Conservation (phyloP, 202 grass and related monocot species). For the Panicum hallii region DNA sequence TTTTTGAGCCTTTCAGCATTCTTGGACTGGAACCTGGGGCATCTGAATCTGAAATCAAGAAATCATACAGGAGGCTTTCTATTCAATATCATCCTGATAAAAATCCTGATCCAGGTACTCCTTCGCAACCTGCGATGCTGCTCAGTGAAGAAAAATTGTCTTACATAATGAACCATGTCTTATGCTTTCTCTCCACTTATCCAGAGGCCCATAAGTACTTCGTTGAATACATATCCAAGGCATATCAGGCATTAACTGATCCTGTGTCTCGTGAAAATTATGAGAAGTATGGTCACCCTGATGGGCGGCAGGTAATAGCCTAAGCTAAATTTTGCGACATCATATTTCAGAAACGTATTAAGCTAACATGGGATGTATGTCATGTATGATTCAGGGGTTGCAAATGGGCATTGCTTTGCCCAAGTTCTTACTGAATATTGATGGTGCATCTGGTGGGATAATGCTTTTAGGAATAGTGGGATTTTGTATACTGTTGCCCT, state of each 20-base stretch:
- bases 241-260: conserved; percentile 98
- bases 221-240: conserved; percentile 98
- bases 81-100: conserved; percentile 99
- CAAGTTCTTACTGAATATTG: conserved; percentile 93
- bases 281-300: conserved; percentile 99
- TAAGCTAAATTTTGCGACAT: background rate
- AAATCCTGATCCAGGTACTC: conserved; percentile 96
- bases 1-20: conserved; percentile 98
- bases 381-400: conserved; percentile 62
- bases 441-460: conserved; percentile 96
- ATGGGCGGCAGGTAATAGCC: conserved; percentile 93
- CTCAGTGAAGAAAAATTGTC: conserved; percentile 33
- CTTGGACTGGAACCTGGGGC: conserved; percentile 89
- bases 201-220: conserved; percentile 97
- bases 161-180: conserved; percentile 9
- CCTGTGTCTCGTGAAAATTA: conserved; percentile 95
- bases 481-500: conserved; percentile 93
- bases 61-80: conserved; percentile 93
- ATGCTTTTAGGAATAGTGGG: conserved; percentile 95
- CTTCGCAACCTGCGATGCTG: background rate
- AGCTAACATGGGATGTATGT: conserved; percentile 32
- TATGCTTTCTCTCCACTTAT: conserved; percentile 21
- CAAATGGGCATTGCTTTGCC: conserved; percentile 99
- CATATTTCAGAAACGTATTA: background rate
- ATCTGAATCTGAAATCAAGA: conserved; percentile 91